Percentiles rank a stretch among this genome's conserved stretches.
These are phyloP conservation scores for Cutaneotrichosporon arboriforme DNA, from an alignment of 1,284 basidiomycete genomes.

Conservation along the genomic window DNA sequence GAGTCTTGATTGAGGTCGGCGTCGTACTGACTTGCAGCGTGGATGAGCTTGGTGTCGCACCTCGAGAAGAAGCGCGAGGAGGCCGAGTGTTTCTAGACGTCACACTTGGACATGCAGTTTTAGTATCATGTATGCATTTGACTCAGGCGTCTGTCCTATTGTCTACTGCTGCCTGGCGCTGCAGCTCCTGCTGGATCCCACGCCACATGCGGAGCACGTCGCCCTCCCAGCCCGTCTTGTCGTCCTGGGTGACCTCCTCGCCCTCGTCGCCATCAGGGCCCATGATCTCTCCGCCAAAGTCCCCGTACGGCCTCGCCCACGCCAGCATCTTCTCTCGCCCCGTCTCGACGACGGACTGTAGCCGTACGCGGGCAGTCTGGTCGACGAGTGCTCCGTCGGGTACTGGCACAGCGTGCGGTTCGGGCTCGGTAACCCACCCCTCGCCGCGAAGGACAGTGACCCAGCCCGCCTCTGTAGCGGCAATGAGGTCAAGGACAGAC, in stretches of 20 bases:
- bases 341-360: slow-evolving; percentile 26
- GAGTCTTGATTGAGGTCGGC: background rate
- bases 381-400: slow-evolving; percentile 10
- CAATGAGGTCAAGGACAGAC: slow-evolving; percentile 20
- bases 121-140: slow-evolving; percentile 10
- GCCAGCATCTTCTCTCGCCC: slow-evolving; percentile 25
- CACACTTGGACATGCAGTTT: background rate
- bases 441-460: slow-evolving; percentile 23
- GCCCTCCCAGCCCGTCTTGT: slow-evolving; percentile 19
- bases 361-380: slow-evolving; percentile 27
- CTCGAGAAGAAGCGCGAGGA: slow-evolving; percentile 21
- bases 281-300: slow-evolving; percentile 22
- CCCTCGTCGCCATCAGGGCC: slow-evolving; percentile 13
- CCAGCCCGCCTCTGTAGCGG: slow-evolving; percentile 28
- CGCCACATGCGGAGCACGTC: slow-evolving; percentile 21
- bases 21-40: slow-evolving; percentile 14
- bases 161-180: background rate
- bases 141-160: background rate
- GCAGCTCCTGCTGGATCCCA: slow-evolving; percentile 17
- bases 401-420: background rate
- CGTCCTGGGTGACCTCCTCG: slow-evolving; percentile 2
- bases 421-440: slow-evolving; percentile 20
- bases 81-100: slow-evolving; percentile 1
- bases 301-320: slow-evolving; percentile 35
- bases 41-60: slow-evolving; percentile 26